Conservation (phyloP, 441 rosid genomes). For the Jatropha multifida region DNA sequence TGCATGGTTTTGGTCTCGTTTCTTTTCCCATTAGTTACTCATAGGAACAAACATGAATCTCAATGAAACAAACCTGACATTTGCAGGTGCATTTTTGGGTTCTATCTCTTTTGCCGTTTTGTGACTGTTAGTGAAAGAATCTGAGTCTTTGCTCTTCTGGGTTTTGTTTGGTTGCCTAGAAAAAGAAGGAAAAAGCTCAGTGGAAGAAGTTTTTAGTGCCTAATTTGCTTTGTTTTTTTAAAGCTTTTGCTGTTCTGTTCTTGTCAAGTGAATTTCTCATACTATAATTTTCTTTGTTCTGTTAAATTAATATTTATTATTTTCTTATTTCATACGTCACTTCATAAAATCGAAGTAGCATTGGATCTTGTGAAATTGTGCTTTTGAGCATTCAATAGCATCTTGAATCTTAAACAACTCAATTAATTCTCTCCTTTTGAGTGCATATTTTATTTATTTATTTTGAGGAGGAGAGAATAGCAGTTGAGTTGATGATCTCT, state of each 20-base stretch:
- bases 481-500: not conserved
- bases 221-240: not conserved
- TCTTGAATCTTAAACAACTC: constrained; percentile 14
- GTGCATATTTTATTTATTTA: not conserved
- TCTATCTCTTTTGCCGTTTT: not conserved
- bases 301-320: no score
- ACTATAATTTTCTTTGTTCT: no score
- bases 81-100: no score
- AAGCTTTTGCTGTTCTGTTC: not conserved
- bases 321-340: no score
- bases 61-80: not conserved
- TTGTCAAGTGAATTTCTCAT: not conserved
- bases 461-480: not conserved
- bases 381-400: constrained; percentile 5
- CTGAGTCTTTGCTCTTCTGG: not conserved
- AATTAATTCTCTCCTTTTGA: not conserved
- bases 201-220: not conserved
- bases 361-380: not conserved
- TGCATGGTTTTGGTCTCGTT: not conserved
- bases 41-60: not conserved
- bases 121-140: constrained; percentile 1
- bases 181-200: not conserved
- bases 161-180: constrained; percentile 14
- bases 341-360: no score
- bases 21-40: not conserved